Evolutionary conservation across 164 flowering plant species (phyloP).

Genomic region (grape (Vitis vinifera)): ASM3070453v1 NC_081823.1:1039501-1040000

Average conservation of each 20-base stretch:
- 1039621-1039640: constrained; percentile 73
- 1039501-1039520: not conserved
- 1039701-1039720: not conserved
- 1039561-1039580: constrained; percentile 60
- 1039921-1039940: not conserved
- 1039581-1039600: constrained; percentile 66
- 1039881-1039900: not conserved
- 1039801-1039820: not conserved
- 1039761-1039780: no score
- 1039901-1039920: not conserved
- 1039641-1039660: constrained; percentile 68
- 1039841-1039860: not conserved
- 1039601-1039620: constrained; percentile 57
- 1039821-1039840: not conserved
- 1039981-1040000: no score
- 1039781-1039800: no score
- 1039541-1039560: constrained; percentile 28
- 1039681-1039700: constrained; percentile 21
- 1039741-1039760: not conserved
- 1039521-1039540: not conserved
- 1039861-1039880: not conserved
- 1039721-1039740: not conserved
- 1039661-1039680: constrained; percentile 75
- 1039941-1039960: no score
- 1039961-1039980: no score